phyloP scores from a whole-genome alignment of 208 protist species.

The Trypanosoma melophagium region DNA sequence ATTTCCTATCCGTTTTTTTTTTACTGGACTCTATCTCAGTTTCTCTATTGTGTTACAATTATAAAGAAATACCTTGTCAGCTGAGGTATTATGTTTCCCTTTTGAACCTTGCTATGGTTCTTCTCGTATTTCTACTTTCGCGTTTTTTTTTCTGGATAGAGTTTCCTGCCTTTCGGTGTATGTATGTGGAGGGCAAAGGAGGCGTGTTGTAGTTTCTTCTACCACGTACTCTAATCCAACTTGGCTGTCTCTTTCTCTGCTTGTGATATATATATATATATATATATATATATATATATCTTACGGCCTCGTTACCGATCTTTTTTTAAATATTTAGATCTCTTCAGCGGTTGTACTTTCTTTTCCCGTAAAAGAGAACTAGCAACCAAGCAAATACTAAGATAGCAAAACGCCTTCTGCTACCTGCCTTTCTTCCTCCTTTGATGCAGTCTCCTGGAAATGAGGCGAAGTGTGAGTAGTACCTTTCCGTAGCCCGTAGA shows the following conservation, averaged over 20 bases:
- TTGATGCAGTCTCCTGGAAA: too few species aligned
- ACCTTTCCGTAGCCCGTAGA: too few species aligned
- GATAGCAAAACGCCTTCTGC: too few species aligned
- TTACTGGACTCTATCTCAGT: background rate
- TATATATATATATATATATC: constrained; percentile 15
- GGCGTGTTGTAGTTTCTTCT: too few species aligned
- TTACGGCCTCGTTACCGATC: background rate
- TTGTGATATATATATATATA: constrained; percentile 1
- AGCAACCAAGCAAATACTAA: too few species aligned
- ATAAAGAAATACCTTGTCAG: background rate
- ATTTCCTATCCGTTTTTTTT: constrained; percentile 16
- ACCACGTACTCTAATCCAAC: too few species aligned
- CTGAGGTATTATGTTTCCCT: background rate
- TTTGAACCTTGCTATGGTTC: background rate
- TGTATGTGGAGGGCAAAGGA: too few species aligned
- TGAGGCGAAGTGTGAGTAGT: too few species aligned
- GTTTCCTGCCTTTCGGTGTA: constrained; percentile 9
- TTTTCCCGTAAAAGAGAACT: too few species aligned
- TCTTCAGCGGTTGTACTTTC: background rate
- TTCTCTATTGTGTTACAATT: too few species aligned
- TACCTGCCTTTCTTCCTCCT: too few species aligned
- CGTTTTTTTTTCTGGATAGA: constrained; percentile 1
- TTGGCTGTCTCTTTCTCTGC: background rate
- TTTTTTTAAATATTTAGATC: constrained; percentile 5
- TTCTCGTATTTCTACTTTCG: background rate